Percentiles rank a stretch among this genome's conserved stretches.
Evolutionary conservation across 2,329 filamentous ascomycete species (phyloP).

Genomic region (Sporothrix curviconia): DNA sequence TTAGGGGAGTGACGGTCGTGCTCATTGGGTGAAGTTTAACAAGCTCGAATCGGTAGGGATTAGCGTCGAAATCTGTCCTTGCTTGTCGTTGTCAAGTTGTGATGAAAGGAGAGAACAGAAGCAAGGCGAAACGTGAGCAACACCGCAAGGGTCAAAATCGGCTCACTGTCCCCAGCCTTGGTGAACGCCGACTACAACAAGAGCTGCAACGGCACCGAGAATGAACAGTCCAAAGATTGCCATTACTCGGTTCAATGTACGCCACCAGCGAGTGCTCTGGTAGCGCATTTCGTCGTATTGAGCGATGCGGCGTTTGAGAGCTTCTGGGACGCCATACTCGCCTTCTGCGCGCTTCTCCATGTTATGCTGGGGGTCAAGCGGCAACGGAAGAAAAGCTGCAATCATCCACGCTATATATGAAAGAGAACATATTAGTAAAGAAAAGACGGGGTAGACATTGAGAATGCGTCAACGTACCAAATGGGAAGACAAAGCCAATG

Average conservation of each 20-base stretch:
- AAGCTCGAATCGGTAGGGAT: not conserved
- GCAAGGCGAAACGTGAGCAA: not conserved
- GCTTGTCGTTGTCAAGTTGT: not conserved
- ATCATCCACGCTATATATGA: constrained; percentile 61
- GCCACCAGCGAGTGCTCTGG: constrained; percentile 53
- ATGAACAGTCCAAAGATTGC: constrained; percentile 49
- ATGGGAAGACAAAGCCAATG: constrained; percentile 69
- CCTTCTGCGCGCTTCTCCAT: constrained; percentile 43
- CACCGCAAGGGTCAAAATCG: not conserved
- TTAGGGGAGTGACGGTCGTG: not conserved
- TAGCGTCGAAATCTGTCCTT: not conserved
- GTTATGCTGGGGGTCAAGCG: constrained; percentile 46
- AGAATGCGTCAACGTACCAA: constrained; percentile 45
- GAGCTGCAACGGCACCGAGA: constrained; percentile 45
- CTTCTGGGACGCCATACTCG: constrained; percentile 33
- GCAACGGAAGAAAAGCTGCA: constrained; percentile 67
- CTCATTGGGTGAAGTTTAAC: too few relatives aligned
- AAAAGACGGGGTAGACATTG: too few relatives aligned
- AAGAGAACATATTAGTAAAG: too few relatives aligned
- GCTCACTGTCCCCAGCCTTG: constrained; percentile 39
- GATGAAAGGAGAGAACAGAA: not conserved
- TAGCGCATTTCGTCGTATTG: constrained; percentile 40
- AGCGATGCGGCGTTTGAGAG: constrained; percentile 29
- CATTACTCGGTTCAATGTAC: constrained; percentile 53
- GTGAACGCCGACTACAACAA: constrained; percentile 46